Evolutionary conservation across 805 yeast species (phyloP).

Genomic region (Candida easanensis): DNA sequence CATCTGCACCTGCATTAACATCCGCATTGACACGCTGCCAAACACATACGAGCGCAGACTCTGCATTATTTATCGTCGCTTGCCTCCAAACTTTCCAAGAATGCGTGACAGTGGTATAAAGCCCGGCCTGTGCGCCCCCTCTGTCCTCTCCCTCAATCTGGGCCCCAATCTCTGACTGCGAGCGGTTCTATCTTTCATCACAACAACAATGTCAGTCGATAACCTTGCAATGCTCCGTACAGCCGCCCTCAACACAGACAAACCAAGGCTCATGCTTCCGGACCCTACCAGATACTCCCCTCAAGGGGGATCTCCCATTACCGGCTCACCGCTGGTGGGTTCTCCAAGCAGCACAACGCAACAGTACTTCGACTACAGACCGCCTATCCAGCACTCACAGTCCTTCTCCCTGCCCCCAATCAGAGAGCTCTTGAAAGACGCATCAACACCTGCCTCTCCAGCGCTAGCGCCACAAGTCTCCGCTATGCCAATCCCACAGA

Average conservation of each 20-base stretch:
- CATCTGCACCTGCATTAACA: slow-evolving; percentile 9
- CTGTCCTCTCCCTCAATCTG: not conserved
- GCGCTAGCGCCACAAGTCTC: not conserved
- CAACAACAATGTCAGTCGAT: slow-evolving; percentile 10
- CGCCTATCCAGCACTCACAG: slow-evolving; percentile 9
- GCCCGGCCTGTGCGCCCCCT: slow-evolving; percentile 4
- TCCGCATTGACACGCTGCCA: slow-evolving; percentile 3
- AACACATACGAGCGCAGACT: slow-evolving; percentile 14
- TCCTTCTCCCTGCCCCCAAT: slow-evolving; percentile 20
- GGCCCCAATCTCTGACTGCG: not conserved
- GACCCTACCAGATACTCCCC: slow-evolving; percentile 21
- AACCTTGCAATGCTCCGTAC: slow-evolving; percentile 14
- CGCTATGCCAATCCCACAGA: not conserved
- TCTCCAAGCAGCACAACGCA: slow-evolving; percentile 1
- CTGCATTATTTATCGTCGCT: slow-evolving; percentile 12
- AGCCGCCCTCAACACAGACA: slow-evolving; percentile 8
- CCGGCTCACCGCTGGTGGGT: not conserved
- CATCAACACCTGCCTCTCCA: slow-evolving; percentile 1
- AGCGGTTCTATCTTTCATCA: not conserved
- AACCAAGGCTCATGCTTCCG: slow-evolving; percentile 22
- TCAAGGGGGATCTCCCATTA: not conserved
- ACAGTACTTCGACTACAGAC: slow-evolving; percentile 7
- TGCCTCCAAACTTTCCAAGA: slow-evolving; percentile 5
- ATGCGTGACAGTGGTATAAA: slow-evolving; percentile 11
- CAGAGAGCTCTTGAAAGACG: slow-evolving; percentile 17